Conservation (phyloP, 345 rosid species). For the Bruguiera gymnorhiza region DNA sequence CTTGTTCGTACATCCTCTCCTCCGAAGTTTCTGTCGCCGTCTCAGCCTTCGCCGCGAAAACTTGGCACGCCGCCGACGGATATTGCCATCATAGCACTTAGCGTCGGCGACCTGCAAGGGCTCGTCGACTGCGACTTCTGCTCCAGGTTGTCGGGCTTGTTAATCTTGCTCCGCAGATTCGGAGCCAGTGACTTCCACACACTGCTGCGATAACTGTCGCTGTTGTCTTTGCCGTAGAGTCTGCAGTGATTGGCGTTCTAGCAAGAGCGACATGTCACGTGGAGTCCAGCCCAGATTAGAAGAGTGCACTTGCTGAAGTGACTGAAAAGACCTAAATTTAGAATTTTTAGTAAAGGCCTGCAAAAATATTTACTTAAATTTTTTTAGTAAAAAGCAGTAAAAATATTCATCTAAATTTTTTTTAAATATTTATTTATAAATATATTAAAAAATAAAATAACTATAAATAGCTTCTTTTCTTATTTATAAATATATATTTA, state of each 20-base stretch:
- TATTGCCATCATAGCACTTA: constrained; percentile 46
- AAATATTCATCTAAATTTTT: no score
- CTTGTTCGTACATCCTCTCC: constrained; percentile 31
- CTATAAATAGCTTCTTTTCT: no score
- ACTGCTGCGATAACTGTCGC: constrained; percentile 45
- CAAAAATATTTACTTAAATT: no score
- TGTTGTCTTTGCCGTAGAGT: constrained; percentile 37
- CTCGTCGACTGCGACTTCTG: constrained; percentile 50
- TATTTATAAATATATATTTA: no score
- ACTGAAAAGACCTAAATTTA: no score
- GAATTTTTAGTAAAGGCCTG: no score
- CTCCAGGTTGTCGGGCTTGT: constrained; percentile 25
- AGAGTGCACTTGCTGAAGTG: no score
- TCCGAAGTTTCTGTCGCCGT: constrained; percentile 27
- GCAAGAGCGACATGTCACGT: constrained; percentile 28
- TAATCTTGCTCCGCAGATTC: constrained; percentile 31
- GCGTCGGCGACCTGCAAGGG: constrained; percentile 53
- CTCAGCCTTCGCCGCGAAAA: constrained; percentile 38
- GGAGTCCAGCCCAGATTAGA: no score
- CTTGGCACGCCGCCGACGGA: constrained; percentile 66
- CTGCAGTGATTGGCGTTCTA: constrained; percentile 45
- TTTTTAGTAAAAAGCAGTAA: no score
- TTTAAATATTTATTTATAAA: no score
- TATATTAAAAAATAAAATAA: no score
- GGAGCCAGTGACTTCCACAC: constrained; percentile 45